Base-by-base conservation (phyloP, 768 basidiomycete genomes). In the Fomitopsis serialis region DNA sequence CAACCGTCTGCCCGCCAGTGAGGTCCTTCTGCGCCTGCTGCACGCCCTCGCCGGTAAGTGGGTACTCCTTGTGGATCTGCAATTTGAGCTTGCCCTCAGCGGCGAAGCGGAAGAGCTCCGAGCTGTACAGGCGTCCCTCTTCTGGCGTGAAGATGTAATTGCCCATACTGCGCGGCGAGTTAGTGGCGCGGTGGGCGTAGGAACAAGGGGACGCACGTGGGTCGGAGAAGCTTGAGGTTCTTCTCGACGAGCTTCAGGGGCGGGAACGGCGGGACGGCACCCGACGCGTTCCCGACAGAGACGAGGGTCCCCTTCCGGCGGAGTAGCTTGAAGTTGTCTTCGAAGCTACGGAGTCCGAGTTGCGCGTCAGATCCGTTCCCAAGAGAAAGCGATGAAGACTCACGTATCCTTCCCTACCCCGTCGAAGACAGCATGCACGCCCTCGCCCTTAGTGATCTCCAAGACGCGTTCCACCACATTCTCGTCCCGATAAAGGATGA, bases 371-470 rank as follows among this genome's bases (percentile, higher is more conserved):
- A 9, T 3, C 15, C 32, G 22, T 3, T 42, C 21, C 3, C 7
- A 7, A 8, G 19, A 21, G 12, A 44, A n/a, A 5, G 42, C 4
- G 22, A 22, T n/a, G 48, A 2, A 24, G 46, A 74, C 88, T 52
- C 69, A 94, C 79, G 93, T 96, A 66, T 92, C 92, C 73, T 91
- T 94, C 1, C 95, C 95, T 29, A 98, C 92, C 23, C 95, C 94
- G 61, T 98, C 95, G 63, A 88, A 95, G 15, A 92, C 79, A 8
- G 81, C 93, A 56, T 95, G 80, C 1, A 93, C 89, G 19, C 91
- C 89, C 58, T 82, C 78, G 2, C 89, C 89, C 44, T 83, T 81
- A 0, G 91, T 92, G 53, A 92, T 70, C 60, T 87, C 84, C 50
- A 85, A 64, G 12, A 90, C 88, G 36, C 83, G 77, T 60, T 85